Evolutionary conservation across 73 alveolate species (phyloP).

Genomic region (Paramecium octaurelia): DNA sequence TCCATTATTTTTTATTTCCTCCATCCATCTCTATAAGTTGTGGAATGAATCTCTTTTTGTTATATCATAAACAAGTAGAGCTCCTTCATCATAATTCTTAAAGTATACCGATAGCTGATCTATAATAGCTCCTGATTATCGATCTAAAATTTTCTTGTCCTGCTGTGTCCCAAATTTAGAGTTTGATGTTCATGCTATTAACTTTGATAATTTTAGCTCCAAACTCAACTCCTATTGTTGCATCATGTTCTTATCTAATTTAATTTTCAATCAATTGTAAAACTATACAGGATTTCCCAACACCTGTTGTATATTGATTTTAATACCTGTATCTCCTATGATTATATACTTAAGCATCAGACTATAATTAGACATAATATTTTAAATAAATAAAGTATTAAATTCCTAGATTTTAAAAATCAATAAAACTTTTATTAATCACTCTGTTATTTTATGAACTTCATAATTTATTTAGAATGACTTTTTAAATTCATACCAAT

Average conservation of each 20-base stretch:
- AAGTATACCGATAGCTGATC: constrained; percentile 58
- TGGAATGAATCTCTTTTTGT: constrained; percentile 65
- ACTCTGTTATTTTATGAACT: background rate
- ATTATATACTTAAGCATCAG: constrained; percentile 69
- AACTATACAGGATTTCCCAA: constrained; percentile 72
- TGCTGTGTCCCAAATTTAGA: constrained; percentile 78
- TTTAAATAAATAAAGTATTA: background rate
- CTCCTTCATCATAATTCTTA: constrained; percentile 37
- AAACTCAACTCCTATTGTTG: constrained; percentile 74
- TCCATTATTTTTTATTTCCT: constrained; percentile 61
- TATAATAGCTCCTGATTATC: constrained; percentile 69
- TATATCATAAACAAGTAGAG: constrained; percentile 71
- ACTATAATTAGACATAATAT: constrained; percentile 59
- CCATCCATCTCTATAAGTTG: constrained; percentile 61
- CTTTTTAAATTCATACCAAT: background rate
- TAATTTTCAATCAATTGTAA: constrained; percentile 68
- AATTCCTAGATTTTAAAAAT: background rate
- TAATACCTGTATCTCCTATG: constrained; percentile 73
- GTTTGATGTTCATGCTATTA: constrained; percentile 63
- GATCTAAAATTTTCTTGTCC: constrained; percentile 72
- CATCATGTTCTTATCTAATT: constrained; percentile 68
- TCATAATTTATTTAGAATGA: background rate
- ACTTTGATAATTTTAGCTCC: constrained; percentile 70
- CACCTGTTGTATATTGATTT: constrained; percentile 48
- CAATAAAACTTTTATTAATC: background rate